These are phyloP conservation scores for Sphaerostilbella broomeana DNA, from an alignment of 2,329 filamentous ascomycete genomes.

Conservation along the genomic window DNA sequence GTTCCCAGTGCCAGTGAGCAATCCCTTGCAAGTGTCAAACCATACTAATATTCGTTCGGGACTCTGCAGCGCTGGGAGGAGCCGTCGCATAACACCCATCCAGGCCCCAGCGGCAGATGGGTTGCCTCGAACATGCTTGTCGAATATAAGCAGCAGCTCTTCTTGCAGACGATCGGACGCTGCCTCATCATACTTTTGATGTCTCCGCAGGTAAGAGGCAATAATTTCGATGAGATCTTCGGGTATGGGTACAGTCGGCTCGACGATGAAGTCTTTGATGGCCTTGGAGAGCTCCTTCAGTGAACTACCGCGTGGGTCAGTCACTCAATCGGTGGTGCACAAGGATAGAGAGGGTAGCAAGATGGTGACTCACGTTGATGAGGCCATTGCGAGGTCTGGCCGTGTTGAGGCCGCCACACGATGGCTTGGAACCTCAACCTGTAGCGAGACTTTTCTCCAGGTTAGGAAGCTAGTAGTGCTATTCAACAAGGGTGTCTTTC, in stretches of 20 bases:
- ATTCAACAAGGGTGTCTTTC: too few relatives aligned
- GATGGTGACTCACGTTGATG: slow-evolving; percentile 21
- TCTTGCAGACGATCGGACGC: slow-evolving; percentile 67
- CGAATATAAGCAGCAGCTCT: slow-evolving; percentile 61
- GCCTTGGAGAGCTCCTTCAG: slow-evolving; percentile 56
- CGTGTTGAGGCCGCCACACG: slow-evolving; percentile 7
- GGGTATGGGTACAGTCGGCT: slow-evolving; percentile 57
- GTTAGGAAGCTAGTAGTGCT: too few relatives aligned
- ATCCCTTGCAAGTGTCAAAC: slow-evolving; percentile 51
- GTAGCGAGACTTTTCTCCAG: too few relatives aligned
- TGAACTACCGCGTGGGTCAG: slow-evolving; percentile 35
- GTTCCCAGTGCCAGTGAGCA: slow-evolving; percentile 45
- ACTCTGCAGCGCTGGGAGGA: slow-evolving; percentile 58
- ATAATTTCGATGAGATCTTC: slow-evolving; percentile 57
- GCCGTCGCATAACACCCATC: slow-evolving; percentile 56
- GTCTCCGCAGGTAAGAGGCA: slow-evolving; percentile 60
- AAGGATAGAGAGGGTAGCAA: slow-evolving; percentile 6
- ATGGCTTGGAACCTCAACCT: too few relatives aligned
- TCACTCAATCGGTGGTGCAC: slow-evolving; percentile 14
- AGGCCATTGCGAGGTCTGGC: slow-evolving; percentile 19
- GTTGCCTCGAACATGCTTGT: slow-evolving; percentile 53
- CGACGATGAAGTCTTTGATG: slow-evolving; percentile 42
- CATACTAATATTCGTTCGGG: slow-evolving; percentile 60
- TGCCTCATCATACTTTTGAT: slow-evolving; percentile 60
- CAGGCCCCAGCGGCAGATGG: slow-evolving; percentile 58